Evolutionary conservation across 1,284 basidiomycete species (phyloP), one percentile per base, ranked within the genome.

Genomic region (Trichosporon sp.): DNA sequence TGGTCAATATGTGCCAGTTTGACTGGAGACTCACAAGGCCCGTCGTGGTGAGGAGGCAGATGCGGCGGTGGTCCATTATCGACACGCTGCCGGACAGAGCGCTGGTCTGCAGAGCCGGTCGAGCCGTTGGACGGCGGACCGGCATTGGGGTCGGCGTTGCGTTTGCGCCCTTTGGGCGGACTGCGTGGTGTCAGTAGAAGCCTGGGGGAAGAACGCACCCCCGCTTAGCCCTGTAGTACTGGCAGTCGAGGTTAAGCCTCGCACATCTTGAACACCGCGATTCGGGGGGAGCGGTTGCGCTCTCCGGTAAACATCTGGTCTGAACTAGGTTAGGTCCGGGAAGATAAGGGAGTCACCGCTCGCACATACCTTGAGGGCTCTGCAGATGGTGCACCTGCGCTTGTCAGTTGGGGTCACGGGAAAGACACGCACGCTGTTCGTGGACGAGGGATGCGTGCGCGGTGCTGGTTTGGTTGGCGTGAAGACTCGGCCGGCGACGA

Each of bases 401-500:
- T 3, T n/a, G 47, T 51, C 8, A 31, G 56, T 29, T n/a, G 8
- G n/a, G 15, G 18, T 12, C 15, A 21, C 6, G 29, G 13, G 27
- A 5, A 31, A 11, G 18, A 60, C 18, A 60, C 56, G 13, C 15
- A 60, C 56, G 56, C 56, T 9, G 56, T 60, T 29, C 56, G 15
- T 31, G 56, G 56, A 6, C 56, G 29, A 7, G 56, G 56, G 27
- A 60, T 60, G 56, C 56, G 56, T 2, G 29, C 15, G 3, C 56
- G 56, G 18, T 29, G 7, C 9, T 31, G 56, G 27, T 60, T 60
- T 3, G 23, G 21, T 23, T 21, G 47, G 47, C 47, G 47, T 23
- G 56, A 60, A n/a, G 56, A 60, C n/a, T 60, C 56, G 56, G 56
- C 56, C 27, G 56, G 56, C 56, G 56, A 60, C 56, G 56, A 60